A percentile compares a stretch with the other conserved stretches of the same genome.
These are phyloP conservation scores for Coemansia sp. DNA, from an alignment of 192 early-diverging fungal genomes.

Conservation along the genomic window DNA sequence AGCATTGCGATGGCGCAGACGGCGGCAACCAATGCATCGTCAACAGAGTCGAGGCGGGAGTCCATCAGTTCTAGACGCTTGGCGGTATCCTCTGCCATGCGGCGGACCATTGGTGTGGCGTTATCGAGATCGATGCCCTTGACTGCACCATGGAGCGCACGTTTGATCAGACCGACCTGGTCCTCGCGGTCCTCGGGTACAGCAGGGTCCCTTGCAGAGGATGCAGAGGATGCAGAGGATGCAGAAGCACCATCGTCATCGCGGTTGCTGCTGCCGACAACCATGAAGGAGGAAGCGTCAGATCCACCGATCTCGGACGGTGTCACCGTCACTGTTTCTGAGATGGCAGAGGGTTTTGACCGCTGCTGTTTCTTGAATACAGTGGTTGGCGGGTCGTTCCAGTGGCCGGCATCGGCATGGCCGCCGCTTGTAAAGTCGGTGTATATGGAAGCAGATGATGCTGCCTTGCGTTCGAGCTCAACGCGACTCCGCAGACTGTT, in stretches of 20 bases:
- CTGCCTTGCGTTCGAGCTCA: slow-evolving; percentile 20
- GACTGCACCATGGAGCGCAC: slow-evolving; percentile 5
- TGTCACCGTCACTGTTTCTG: slow-evolving; percentile 2
- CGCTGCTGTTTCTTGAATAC: slow-evolving; percentile 35
- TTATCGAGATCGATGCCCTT: slow-evolving; percentile 4
- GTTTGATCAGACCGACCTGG: slow-evolving; percentile 5
- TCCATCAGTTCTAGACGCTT: slow-evolving; percentile 28
- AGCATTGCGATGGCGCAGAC: slow-evolving; percentile 24
- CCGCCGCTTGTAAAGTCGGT: slow-evolving; percentile 43
- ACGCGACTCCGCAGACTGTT: slow-evolving; percentile 30
- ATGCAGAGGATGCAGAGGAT: too few relatives aligned
- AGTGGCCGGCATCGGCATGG: slow-evolving; percentile 51
- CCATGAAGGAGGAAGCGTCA: slow-evolving; percentile 25
- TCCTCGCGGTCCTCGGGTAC: slow-evolving; percentile 19
- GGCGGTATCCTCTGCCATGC: slow-evolving; percentile 34
- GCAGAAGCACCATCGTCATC: too few relatives aligned
- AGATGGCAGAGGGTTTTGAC: neutral
- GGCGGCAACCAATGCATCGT: slow-evolving; percentile 7
- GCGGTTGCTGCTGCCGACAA: slow-evolving; percentile 20
- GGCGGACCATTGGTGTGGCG: slow-evolving; percentile 11
- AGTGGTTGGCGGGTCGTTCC: slow-evolving; percentile 55
- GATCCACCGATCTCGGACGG: slow-evolving; percentile 8
- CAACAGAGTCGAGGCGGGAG: slow-evolving; percentile 25
- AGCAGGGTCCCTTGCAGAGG: neutral
- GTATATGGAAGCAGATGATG: slow-evolving; percentile 36